These are phyloP conservation scores for Entomophthora muscae DNA, from an alignment of 371 early-diverging fungal species.

Conservation along the genomic window DNA sequence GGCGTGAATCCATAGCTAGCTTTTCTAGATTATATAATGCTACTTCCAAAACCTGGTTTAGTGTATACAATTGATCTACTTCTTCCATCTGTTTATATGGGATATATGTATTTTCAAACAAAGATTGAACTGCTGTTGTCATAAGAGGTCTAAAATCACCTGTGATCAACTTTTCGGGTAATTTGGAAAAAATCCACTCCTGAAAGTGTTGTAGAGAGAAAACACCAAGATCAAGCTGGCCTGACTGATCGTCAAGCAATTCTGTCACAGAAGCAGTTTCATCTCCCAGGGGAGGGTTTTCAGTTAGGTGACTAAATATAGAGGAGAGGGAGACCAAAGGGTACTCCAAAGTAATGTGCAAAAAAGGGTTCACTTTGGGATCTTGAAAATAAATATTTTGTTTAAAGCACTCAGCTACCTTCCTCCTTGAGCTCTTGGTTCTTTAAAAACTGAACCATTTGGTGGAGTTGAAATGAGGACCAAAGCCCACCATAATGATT, in stretches of 20 bases:
- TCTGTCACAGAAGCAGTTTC: neutral
- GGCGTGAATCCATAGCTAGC: neutral
- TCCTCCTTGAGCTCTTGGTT: neutral
- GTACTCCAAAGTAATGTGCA: neutral
- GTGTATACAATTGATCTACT: neutral
- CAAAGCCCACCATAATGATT: conserved; percentile 2
- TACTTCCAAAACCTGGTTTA: neutral
- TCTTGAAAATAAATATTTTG: neutral
- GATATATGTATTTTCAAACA: neutral
- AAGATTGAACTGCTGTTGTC: neutral
- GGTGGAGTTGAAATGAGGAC: neutral
- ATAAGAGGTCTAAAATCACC: neutral
- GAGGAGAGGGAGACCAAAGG: neutral
- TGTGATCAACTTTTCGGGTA: neutral
- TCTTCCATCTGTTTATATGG: neutral
- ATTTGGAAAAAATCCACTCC: neutral
- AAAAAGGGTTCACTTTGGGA: neutral
- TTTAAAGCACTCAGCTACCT: neutral
- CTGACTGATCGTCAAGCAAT: neutral
- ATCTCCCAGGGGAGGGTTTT: neutral
- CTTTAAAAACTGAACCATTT: neutral
- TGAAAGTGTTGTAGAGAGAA: neutral
- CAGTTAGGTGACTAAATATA: neutral
- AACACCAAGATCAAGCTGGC: neutral
- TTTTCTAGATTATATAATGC: neutral